A percentile compares a stretch with the other conserved stretches of the same genome.
These are phyloP conservation scores for Capsella rubella DNA, from an alignment of 441 rosid genomes.

Conservation along the genomic window DNA sequence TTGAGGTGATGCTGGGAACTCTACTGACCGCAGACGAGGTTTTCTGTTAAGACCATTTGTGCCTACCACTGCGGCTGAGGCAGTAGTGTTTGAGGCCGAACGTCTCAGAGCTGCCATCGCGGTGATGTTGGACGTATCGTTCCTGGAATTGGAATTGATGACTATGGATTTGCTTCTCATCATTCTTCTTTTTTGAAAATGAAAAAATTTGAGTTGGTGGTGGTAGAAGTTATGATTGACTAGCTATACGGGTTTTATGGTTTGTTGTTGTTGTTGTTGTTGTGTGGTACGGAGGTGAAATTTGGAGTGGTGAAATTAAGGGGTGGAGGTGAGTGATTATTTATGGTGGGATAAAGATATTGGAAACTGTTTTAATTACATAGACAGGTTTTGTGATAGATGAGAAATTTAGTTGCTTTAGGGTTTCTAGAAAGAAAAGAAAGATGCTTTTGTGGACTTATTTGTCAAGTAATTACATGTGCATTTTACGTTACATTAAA, in stretches of 20 bases:
- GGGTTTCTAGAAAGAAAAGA: conserved; percentile 45
- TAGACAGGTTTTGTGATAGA: conserved; percentile 39
- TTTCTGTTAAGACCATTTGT: conserved; percentile 25
- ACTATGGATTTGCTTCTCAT: conserved; percentile 47
- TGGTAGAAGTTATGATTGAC: conserved; percentile 25
- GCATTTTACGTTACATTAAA: background rate
- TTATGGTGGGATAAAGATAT: conserved; percentile 35
- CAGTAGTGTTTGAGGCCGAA: conserved; percentile 35
- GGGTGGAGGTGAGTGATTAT: conserved; percentile 37
- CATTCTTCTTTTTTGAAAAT: conserved; percentile 31
- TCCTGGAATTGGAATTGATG: conserved; percentile 31
- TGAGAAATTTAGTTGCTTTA: conserved; percentile 27
- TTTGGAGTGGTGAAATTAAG: conserved; percentile 30
- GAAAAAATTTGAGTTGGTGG: conserved; percentile 22
- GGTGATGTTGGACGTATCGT: conserved; percentile 11
- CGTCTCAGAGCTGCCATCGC: conserved; percentile 33
- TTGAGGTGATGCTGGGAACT: conserved; percentile 65
- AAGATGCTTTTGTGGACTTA: conserved; percentile 44
- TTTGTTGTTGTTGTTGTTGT: background rate
- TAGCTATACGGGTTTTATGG: background rate
- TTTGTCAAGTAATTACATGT: conserved; percentile 38
- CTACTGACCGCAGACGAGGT: conserved; percentile 31
- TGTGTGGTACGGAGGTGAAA: conserved; percentile 29
- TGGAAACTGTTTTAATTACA: conserved; percentile 39
- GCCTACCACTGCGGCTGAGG: conserved; percentile 4